Conservation (phyloP, 768 basidiomycete genomes). For the Trametes gibbosa region DNA sequence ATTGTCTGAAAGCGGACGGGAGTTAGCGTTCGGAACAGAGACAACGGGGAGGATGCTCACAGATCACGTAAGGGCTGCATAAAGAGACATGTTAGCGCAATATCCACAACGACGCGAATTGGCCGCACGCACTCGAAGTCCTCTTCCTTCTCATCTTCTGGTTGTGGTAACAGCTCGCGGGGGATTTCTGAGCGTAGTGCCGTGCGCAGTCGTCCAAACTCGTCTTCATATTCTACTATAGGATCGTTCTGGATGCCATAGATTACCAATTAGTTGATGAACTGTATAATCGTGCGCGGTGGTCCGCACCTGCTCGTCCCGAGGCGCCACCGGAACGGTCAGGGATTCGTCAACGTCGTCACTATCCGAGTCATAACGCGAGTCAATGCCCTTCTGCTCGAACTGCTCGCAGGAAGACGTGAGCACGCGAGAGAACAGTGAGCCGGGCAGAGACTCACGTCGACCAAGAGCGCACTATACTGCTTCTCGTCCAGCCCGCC, state of each 20-base stretch:
- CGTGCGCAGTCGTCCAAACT: slow-evolving; percentile 76
- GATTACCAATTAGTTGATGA: neutral
- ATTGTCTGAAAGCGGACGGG: slow-evolving; percentile 50
- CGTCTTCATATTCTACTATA: slow-evolving; percentile 82
- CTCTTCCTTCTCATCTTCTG: slow-evolving; percentile 50
- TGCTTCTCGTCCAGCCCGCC: slow-evolving; percentile 77
- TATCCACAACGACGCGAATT: slow-evolving; percentile 30
- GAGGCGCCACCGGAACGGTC: slow-evolving; percentile 49
- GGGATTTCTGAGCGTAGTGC: slow-evolving; percentile 75
- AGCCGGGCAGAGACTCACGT: slow-evolving; percentile 49
- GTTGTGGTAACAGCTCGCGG: slow-evolving; percentile 50
- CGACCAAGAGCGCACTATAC: slow-evolving; percentile 68
- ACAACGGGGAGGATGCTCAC: slow-evolving; percentile 12
- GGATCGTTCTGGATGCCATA: slow-evolving; percentile 59
- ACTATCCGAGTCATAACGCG: slow-evolving; percentile 59
- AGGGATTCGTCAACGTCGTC: slow-evolving; percentile 80
- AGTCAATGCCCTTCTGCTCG: slow-evolving; percentile 52
- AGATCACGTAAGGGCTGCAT: slow-evolving; percentile 25
- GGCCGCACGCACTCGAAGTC: slow-evolving; percentile 47
- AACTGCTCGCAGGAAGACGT: slow-evolving; percentile 45
- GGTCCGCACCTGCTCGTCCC: slow-evolving; percentile 39
- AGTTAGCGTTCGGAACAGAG: neutral
- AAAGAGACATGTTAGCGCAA: neutral
- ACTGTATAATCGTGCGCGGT: neutral
- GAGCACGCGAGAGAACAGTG: neutral